Percentiles rank a stretch among this genome's conserved stretches.
Conservation (phyloP, 2,329 filamentous ascomycete genomes). For the Alternaria panax region DNA sequence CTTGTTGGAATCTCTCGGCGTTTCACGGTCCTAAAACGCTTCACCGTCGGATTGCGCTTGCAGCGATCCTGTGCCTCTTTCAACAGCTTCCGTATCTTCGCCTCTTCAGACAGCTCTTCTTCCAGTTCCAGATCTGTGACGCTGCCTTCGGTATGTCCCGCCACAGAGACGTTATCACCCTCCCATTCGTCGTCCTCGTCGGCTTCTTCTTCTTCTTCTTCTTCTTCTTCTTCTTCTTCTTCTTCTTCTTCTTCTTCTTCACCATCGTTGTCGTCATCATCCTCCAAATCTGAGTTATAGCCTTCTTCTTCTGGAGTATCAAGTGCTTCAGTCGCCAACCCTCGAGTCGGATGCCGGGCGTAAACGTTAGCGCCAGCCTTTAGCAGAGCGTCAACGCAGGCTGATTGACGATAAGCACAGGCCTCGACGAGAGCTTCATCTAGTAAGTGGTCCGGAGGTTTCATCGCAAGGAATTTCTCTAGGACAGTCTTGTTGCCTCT, state of each 20-base stretch:
- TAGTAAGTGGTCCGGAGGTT: constrained; percentile 26
- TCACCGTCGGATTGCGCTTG: constrained; percentile 32
- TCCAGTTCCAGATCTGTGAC: constrained; percentile 28
- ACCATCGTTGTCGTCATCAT: constrained; percentile 17
- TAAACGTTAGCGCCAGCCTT: constrained; percentile 31
- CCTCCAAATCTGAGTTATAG: constrained; percentile 30
- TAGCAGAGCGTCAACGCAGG: constrained; percentile 27
- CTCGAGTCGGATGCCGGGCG: constrained; percentile 22
- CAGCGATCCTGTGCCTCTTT: constrained; percentile 28
- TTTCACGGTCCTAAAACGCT: constrained; percentile 28
- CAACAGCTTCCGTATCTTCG: constrained; percentile 32
- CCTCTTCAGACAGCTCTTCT: constrained; percentile 22
- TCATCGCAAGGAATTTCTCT: constrained; percentile 22
- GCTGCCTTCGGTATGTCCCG: constrained; percentile 23
- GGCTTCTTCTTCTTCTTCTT: constrained; percentile 16
- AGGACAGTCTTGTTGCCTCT: constrained; percentile 27
- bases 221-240: constrained; percentile 16
- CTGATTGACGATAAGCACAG: constrained; percentile 27
- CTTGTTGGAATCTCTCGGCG: constrained; percentile 10
- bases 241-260: constrained; percentile 23
- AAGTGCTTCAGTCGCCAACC: constrained; percentile 22
- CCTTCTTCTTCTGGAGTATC: constrained; percentile 17
- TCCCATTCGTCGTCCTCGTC: constrained; percentile 23
- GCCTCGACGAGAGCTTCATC: constrained; percentile 34
- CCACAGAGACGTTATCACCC: constrained; percentile 20